Conservation (phyloP, 768 basidiomycete species). For the Dentipellis fragilis region DNA sequence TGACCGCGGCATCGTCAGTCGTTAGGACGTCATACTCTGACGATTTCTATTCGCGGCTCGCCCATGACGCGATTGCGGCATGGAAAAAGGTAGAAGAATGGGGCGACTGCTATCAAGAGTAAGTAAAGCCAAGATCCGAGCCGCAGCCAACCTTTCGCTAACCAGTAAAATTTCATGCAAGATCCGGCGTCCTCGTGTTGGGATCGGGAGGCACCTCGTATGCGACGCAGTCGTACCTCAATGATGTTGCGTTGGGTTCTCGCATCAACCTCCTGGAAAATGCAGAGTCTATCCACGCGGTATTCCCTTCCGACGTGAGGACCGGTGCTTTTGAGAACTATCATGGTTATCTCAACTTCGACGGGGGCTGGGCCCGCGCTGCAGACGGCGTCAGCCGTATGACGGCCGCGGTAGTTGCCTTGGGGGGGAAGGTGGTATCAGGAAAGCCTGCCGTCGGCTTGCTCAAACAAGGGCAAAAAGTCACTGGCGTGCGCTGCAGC, state of each 20-base stretch:
- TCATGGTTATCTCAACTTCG: conserved; percentile 60
- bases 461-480: conserved; percentile 28
- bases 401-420: conserved; percentile 41
- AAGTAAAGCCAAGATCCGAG: background rate
- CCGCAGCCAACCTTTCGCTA: background rate
- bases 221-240: conserved; percentile 43
- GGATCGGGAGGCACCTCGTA: conserved; percentile 32
- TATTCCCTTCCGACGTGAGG: conserved; percentile 35
- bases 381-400: conserved; percentile 49
- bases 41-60: conserved; percentile 56
- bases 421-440: conserved; percentile 50
- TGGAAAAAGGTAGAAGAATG: conserved; percentile 65
- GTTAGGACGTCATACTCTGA: conserved; percentile 69
- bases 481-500: conserved; percentile 50
- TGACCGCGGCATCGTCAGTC: conserved; percentile 25
- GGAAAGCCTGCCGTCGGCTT: conserved; percentile 51
- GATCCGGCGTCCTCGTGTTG: conserved; percentile 64
- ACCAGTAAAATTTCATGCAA: conserved; percentile 17
- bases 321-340: conserved; percentile 26
- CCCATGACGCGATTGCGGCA: conserved; percentile 61
- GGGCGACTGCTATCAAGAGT: conserved; percentile 81
- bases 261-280: conserved; percentile 31
- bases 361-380: conserved; percentile 83
- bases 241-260: conserved; percentile 52
- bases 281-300: conserved; percentile 30